Conservation (phyloP, 179 eudicot species). For the Vitellaria paradoxa region DNA sequence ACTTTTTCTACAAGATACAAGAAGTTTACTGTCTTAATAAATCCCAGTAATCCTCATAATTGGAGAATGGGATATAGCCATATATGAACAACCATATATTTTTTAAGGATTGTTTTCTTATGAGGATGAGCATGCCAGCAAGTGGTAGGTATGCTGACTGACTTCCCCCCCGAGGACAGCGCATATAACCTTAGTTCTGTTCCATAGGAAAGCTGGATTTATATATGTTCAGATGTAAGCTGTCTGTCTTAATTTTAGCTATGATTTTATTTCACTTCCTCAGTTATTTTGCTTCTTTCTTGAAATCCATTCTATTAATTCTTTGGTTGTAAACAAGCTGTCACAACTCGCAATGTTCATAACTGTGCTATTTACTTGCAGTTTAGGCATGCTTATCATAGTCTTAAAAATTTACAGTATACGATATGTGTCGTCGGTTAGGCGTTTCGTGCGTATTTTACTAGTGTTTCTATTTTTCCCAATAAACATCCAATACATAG, state of each 20-base stretch:
- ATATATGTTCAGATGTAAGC: no score
- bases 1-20: no score
- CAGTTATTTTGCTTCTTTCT: neutral
- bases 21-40: no score
- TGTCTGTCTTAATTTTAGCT: neutral
- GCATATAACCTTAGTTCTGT: no score
- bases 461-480: no score
- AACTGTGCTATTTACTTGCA: no score
- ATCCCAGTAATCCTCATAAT: no score
- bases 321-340: neutral
- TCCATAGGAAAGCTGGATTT: no score
- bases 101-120: neutral
- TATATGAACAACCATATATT: neutral
- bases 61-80: neutral
- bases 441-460: no score
- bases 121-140: neutral
- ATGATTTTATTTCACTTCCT: neutral
- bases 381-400: neutral
- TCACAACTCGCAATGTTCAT: neutral
- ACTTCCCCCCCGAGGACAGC: neutral
- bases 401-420: neutral
- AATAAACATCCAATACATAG: no score
- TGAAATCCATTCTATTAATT: neutral
- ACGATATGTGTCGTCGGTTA: no score
- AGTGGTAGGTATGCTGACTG: neutral